Base-by-base conservation (phyloP, 139 green algal species). In the Micractinium conductrix region DNA sequence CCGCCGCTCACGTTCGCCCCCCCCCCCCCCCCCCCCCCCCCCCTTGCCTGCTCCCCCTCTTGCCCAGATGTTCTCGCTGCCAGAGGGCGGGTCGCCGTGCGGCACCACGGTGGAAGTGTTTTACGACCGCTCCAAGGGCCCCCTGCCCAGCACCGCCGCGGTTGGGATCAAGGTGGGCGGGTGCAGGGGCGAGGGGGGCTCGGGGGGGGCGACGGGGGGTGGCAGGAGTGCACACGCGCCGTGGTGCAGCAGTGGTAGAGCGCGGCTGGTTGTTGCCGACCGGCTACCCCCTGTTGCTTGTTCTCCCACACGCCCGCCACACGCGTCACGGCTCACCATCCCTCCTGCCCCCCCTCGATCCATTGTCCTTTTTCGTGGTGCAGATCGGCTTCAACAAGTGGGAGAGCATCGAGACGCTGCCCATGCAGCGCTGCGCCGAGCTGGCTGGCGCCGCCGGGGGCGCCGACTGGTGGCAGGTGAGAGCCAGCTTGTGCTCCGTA, bases 321-420 rank as follows among this genome's bases (percentile, higher is more conserved):
- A n/a, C n/a, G n/a, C n/a, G n/a, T n/a, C n/a, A n/a, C n/a, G n/a
- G n/a, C n/a, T n/a, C n/a, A n/a, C n/a, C n/a, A n/a, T n/a, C n/a
- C n/a, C n/a, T n/a, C n/a, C n/a, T n/a, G n/a, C n/a, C n/a, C n/a
- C n/a, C n/a, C n/a, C n/a, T n/a, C n/a, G n/a, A n/a, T n/a, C n/a
- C n/a, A n/a, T n/a, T n/a, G n/a, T n/a, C n/a, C n/a, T n/a, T n/a
- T 21, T 35, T 60, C 92, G 42, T 78, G 87, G 55, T 10, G 19
- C 96, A 96, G 89, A 80, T 89, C 24, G 94, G 94, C 60, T 53
- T 94, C 12, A 98, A 97, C 92, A 93, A 92, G 73, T 97, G 95
- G 95, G 93, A 96, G 88, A 85, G 74, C 37, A 90, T 95, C 6
- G 60, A 87, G 43, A 69, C 86, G 43, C 26, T 93, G 38, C 73